Base-by-base conservation (phyloP, 306 rosid genomes). In the Rosa persica region DNA sequence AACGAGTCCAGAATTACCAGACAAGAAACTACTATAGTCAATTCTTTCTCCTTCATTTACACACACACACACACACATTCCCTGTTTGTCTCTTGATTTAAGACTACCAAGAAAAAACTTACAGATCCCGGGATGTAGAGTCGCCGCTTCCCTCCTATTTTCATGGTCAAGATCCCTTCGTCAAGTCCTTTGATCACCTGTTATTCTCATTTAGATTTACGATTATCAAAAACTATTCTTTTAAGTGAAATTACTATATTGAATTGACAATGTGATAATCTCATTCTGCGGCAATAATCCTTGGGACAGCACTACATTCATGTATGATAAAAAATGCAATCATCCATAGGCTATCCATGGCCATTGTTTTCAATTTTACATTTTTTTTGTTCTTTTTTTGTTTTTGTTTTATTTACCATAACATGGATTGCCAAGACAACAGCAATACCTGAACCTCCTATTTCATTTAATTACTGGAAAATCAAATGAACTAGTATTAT, bases 121-220 rank as follows among this genome's bases (percentile, higher is more conserved):
- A 90, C 98, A 25, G 92, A 25, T 88, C 98, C 97, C 9, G 98
- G 98, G 77, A 94, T 88, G 84, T 87, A 92, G 68, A 94, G 89
- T 30, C 98, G 88, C 34, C 98, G 97, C 84, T 90, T 92, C 77
- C 98, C 97, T 34, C 98, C 97, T 40, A 82, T 78, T 87, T 88
- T 94, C 98, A 94, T 94, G 87, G 83, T 85, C 85, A 94, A 72
- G 10, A 94, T 78, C 47, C 98, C 98, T 88, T 94, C 98, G 83
- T 94, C 98, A 76, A 94, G 98, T 79, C 98, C 98, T 84, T 88
- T 88, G 86, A 94, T 88, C 76, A 94, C 98, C 98, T 94, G 93
- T 87, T 86, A 69, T 61, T 81, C 79, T 74, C 83, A 78, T 48
- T 66, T 19, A 68, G 72, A 81, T 81, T 36, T 43, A 70, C 73